A percentile compares a stretch with the other conserved stretches of the same genome.
phyloP scores from a whole-genome alignment of 768 basidiomycete species.

The Suillus fuscotomentosus region DNA sequence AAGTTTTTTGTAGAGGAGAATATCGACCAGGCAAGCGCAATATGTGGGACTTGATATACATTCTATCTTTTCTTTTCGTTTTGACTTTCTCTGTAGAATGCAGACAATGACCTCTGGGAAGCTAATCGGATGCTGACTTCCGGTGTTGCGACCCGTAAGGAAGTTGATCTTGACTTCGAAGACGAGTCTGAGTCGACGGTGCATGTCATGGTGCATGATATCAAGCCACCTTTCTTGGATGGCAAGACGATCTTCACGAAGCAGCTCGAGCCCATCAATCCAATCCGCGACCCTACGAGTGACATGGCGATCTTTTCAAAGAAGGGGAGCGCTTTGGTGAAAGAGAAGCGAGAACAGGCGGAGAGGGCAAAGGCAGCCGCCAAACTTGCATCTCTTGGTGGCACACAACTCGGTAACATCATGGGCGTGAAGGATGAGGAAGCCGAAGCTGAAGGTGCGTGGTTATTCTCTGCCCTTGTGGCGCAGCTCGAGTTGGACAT shows the following conservation, averaged over 20 bases:
- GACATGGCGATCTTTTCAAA: slow-evolving; percentile 96
- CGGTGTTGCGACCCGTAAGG: slow-evolving; percentile 85
- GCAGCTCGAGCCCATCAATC: slow-evolving; percentile 96
- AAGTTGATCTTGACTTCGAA: slow-evolving; percentile 91
- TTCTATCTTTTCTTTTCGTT: slow-evolving; percentile 10
- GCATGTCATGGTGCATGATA: slow-evolving; percentile 95
- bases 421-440: slow-evolving; percentile 97
- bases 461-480: slow-evolving; percentile 15
- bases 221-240: slow-evolving; percentile 97
- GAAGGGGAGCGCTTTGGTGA: slow-evolving; percentile 93
- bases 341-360: slow-evolving; percentile 94
- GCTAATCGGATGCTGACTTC: slow-evolving; percentile 97
- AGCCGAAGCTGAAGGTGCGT: slow-evolving; percentile 87
- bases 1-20: slow-evolving; percentile 58
- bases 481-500: slow-evolving; percentile 63
- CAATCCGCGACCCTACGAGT: slow-evolving; percentile 88
- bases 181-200: slow-evolving; percentile 96
- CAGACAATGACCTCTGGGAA: slow-evolving; percentile 99
- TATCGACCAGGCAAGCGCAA: slow-evolving; percentile 95
- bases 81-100: slow-evolving; percentile 58
- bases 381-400: slow-evolving; percentile 88
- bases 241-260: slow-evolving; percentile 95
- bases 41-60: slow-evolving; percentile 54
- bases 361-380: slow-evolving; percentile 96
- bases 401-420: slow-evolving; percentile 93